Conservation (phyloP, 2,329 filamentous ascomycete species). For the Colletotrichum graminicola region DNA sequence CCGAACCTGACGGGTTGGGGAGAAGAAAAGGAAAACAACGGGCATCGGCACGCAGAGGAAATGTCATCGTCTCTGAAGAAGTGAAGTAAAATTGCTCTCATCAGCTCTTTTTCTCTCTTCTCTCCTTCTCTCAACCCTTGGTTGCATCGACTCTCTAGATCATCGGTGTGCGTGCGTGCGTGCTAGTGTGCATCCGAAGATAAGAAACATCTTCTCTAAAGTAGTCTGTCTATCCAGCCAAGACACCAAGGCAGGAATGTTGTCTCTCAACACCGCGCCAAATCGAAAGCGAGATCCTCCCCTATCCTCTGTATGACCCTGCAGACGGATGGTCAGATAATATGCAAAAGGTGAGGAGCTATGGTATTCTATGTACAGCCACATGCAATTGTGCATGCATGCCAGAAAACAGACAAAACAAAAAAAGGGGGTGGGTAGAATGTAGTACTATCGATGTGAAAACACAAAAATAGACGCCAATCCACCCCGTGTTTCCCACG, state of each 20-base stretch:
- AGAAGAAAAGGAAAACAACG: neutral
- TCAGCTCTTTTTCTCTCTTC: slow-evolving; percentile 8
- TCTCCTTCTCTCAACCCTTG: neutral
- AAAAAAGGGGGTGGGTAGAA: neutral
- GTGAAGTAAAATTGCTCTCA: slow-evolving; percentile 4
- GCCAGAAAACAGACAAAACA: neutral
- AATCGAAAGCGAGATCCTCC: slow-evolving; percentile 9
- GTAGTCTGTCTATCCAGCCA: slow-evolving; percentile 23
- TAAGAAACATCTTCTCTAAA: slow-evolving; percentile 20
- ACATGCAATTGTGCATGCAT: slow-evolving; percentile 21
- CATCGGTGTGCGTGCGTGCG: slow-evolving; percentile 13
- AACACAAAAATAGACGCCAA: slow-evolving; percentile 17
- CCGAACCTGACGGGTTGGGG: slow-evolving; percentile 8
- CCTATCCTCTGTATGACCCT: slow-evolving; percentile 24
- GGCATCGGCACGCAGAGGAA: slow-evolving; percentile 18
- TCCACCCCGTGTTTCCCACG: slow-evolving; percentile 19
- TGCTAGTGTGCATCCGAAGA: slow-evolving; percentile 12
- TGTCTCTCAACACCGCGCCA: slow-evolving; percentile 42
- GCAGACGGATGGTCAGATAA: slow-evolving; percentile 16
- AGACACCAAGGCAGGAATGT: slow-evolving; percentile 38
- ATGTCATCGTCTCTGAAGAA: slow-evolving; percentile 3
- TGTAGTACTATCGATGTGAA: slow-evolving; percentile 11
- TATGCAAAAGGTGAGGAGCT: slow-evolving; percentile 24
- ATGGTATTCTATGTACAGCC: slow-evolving; percentile 15
- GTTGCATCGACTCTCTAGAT: neutral